A percentile compares a stretch with the other conserved stretches of the same genome.
These are phyloP conservation scores for Botryotinia narcissicola DNA, from an alignment of 2,329 filamentous ascomycete species.

Conservation along the genomic window DNA sequence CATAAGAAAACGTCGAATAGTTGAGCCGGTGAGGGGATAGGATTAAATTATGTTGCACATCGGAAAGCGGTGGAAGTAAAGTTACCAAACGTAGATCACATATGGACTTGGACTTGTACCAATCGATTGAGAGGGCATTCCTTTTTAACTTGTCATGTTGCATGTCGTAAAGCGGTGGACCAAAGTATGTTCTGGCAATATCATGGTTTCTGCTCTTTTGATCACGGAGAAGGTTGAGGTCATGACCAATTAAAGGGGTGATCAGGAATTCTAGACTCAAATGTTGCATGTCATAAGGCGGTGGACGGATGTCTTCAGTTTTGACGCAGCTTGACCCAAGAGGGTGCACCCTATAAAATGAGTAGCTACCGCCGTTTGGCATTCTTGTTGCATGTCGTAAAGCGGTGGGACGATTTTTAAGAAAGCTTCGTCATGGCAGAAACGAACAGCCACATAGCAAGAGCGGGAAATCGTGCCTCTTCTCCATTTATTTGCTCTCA, in stretches of 20 bases:
- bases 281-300: not conserved
- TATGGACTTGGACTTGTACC: not conserved
- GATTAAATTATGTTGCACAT: not conserved
- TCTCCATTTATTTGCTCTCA: not conserved
- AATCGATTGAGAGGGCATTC: not conserved
- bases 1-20: no score
- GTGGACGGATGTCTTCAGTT: not conserved
- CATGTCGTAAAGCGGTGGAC: not conserved
- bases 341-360: rapidly evolving
- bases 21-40: not conserved
- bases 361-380: not conserved
- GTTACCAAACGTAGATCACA: not conserved
- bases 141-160: not conserved
- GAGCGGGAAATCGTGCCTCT: not conserved
- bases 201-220: not conserved
- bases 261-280: not conserved
- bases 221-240: not conserved
- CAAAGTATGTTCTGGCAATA: not conserved
- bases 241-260: not conserved
- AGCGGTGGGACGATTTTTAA: not conserved
- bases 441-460: not conserved
- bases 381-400: not conserved
- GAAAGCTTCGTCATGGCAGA: not conserved
- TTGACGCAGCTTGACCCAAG: not conserved
- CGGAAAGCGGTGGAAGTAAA: not conserved